phyloP scores from a whole-genome alignment of 1,139 yeast species.

The Yamadazyma sp. region DNA sequence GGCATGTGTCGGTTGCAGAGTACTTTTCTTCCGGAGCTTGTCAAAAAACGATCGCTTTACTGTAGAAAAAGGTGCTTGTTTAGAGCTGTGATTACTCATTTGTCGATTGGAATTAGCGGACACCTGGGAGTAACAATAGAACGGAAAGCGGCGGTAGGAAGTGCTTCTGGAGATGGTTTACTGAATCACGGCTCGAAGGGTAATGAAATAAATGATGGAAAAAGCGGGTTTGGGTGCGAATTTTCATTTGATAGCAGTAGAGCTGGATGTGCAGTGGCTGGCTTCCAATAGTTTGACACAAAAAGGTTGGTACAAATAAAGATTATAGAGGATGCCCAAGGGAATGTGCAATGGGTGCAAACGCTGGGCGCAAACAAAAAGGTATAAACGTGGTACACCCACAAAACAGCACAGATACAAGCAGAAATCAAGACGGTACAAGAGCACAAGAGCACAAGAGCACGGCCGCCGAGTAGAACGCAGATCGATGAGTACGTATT shows the following conservation, averaged over 20 bases:
- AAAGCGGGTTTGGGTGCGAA: conserved; percentile 1
- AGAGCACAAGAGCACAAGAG: no score
- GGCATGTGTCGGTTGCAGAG: conserved; percentile 2
- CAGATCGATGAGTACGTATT: neutral
- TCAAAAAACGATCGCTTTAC: conserved; percentile 1
- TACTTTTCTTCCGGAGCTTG: conserved; percentile 2
- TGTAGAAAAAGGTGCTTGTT: neutral
- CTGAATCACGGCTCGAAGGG: neutral
- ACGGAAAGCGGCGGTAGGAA: no score
- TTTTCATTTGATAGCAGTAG: neutral
- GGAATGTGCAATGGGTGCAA: neutral
- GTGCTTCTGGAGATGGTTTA: no score
- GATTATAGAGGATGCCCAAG: no score
- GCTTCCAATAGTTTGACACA: no score
- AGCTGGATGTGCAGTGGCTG: no score
- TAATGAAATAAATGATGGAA: neutral
- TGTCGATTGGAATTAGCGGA: neutral
- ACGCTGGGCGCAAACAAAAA: neutral
- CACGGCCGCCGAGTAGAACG: no score
- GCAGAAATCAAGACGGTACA: no score
- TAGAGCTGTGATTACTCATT: neutral
- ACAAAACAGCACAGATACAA: neutral
- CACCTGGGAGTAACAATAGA: neutral
- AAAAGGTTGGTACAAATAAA: no score
- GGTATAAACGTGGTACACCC: no score